phyloP scores from a whole-genome alignment of 78 protist species.

The Mantamonas sphyraenae region DNA sequence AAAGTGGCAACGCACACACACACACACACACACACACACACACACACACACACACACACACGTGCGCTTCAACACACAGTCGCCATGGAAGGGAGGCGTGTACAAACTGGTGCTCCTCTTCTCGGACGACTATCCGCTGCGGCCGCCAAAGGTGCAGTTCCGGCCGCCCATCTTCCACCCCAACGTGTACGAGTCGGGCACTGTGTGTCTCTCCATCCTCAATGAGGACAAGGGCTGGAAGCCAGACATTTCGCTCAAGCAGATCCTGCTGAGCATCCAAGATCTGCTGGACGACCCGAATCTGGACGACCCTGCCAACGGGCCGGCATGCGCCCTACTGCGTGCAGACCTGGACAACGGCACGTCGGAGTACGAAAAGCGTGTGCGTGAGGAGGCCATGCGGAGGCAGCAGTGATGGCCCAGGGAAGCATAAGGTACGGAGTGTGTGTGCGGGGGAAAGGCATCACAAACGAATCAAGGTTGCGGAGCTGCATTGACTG shows the following conservation, averaged over 20 bases:
- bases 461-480: no score
- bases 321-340: constrained; percentile 20
- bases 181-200: constrained; percentile 53
- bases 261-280: constrained; percentile 65
- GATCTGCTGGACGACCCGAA: constrained; percentile 63
- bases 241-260: constrained; percentile 52
- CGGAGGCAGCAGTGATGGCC: no score
- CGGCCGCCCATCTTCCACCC: constrained; percentile 38
- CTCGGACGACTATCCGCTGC: constrained; percentile 54
- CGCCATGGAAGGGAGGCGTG: constrained; percentile 54
- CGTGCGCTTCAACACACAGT: no score
- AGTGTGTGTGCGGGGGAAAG: no score
- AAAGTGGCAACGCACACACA: no score
- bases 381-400: constrained; percentile 14
- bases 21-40: no score
- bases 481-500: no score
- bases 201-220: constrained; percentile 62
- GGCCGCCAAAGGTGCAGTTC: constrained; percentile 41
- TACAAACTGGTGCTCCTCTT: constrained; percentile 34
- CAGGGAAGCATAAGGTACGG: no score
- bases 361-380: constrained; percentile 12
- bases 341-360: background rate
- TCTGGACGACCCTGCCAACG: constrained; percentile 52
- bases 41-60: no score
- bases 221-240: constrained; percentile 67